A percentile compares a stretch with the other conserved stretches of the same genome.
Evolutionary conservation across 257 asterid genomes (phyloP).

Genomic region (Nyctanthes arbortristis): DNA sequence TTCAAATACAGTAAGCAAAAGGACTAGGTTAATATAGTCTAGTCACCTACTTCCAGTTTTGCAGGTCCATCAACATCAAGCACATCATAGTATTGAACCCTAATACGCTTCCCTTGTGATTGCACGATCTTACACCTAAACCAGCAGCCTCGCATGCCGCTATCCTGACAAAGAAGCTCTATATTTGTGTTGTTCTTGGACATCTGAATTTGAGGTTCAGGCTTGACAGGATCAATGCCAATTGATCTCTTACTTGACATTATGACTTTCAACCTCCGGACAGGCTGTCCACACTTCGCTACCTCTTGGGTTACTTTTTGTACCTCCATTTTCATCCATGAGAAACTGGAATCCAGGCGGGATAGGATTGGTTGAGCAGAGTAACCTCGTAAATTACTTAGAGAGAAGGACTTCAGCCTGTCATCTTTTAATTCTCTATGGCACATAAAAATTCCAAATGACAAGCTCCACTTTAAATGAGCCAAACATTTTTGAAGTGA

Average conservation of each 20-base stretch:
- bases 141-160: constrained; percentile 53
- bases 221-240: constrained; percentile 16
- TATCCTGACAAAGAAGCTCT: constrained; percentile 47
- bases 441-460: constrained; percentile 39
- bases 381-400: constrained; percentile 52
- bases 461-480: constrained; percentile 27
- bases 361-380: constrained; percentile 40
- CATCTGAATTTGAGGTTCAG: constrained; percentile 20
- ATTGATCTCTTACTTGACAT: constrained; percentile 10
- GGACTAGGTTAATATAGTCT: neutral
- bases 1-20: neutral
- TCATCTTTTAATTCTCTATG: constrained; percentile 38
- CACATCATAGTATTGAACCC: constrained; percentile 37
- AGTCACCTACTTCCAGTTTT: constrained; percentile 37
- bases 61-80: constrained; percentile 28
- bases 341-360: constrained; percentile 19
- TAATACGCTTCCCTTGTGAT: constrained; percentile 21
- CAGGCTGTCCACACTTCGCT: constrained; percentile 23
- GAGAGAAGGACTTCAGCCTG: constrained; percentile 30
- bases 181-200: constrained; percentile 25
- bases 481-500: constrained; percentile 44
- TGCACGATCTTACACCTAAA: constrained; percentile 43
- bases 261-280: constrained; percentile 28
- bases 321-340: constrained; percentile 10
- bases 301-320: constrained; percentile 12